Evolutionary conservation across 148 eudicot genomes (phyloP), one percentile per base, ranked within the genome.

Genomic region (Nyssa sinensis): DNA sequence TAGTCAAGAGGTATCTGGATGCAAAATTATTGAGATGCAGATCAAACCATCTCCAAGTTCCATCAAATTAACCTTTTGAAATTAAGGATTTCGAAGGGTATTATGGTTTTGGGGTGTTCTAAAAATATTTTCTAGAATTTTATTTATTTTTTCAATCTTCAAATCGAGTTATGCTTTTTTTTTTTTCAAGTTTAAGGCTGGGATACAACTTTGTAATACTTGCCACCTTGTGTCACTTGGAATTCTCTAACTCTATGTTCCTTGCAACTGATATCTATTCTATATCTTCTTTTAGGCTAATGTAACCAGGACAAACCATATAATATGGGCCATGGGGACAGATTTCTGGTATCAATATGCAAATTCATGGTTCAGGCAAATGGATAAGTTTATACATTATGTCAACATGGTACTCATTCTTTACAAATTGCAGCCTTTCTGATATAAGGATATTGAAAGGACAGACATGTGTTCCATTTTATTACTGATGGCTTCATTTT

Each of bases 301-400:
- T 77, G 82, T 88, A 23, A 90, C 92, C 62, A 83, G 92, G 85
- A 86, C 96, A 81, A 82, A 88, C 59, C 96, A 90, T 79, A 79
- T 90, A 66, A 90, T 90, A 91, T 90, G 92, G 92, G 75, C 83
- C 60, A 90, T 90, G 96, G 91, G 96, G 67, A 86, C 86, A 31
- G 96, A 90, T 75, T 90, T 90, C 51, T 81, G 90, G 0, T 90
- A 90, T 78, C 96, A 90, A 77, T 90, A 88, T 79, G 96, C 90
- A 63, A 78, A 85, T 70, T 90, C 96, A 34, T 90, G 92, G 92
- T 90, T 80, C 86, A 86, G 89, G 80, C 90, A 90, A 80, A 88
- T 90, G 89, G 96, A 90, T 79, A 90, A 88, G 69, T 74, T 90
- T 37, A 88, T 88, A 65, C 96, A 90, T 82, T 88, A 90, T 77